These are phyloP conservation scores for Candida montana DNA, from an alignment of 805 yeast species.

Conservation along the genomic window DNA sequence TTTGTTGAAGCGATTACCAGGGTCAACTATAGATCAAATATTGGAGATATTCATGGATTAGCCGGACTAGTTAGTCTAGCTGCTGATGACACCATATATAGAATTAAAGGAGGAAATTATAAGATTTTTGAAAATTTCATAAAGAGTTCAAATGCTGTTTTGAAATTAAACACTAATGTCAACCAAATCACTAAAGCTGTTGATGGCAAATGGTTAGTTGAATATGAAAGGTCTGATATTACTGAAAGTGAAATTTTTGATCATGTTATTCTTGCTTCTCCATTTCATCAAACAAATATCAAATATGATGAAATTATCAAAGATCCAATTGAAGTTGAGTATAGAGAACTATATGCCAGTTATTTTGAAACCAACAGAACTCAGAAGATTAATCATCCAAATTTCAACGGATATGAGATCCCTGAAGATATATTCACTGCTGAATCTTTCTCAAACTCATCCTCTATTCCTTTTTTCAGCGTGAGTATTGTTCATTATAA, in stretches of 20 bases:
- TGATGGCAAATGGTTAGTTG: constrained; percentile 11
- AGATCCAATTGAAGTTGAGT: constrained; percentile 26
- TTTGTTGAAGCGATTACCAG: constrained; percentile 37
- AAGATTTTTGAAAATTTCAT: constrained; percentile 37
- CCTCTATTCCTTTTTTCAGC: constrained; percentile 28
- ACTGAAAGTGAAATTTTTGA: constrained; percentile 28
- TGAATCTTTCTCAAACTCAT: not conserved
- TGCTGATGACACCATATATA: constrained; percentile 28
- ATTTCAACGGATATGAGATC: constrained; percentile 5
- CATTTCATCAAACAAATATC: constrained; percentile 30
- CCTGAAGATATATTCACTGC: constrained; percentile 17
- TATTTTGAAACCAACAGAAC: constrained; percentile 25
- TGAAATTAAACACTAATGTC: constrained; percentile 28
- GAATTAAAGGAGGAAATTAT: constrained; percentile 41
- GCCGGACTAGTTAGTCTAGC: constrained; percentile 37
- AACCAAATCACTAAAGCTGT: constrained; percentile 11
- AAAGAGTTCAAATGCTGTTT: constrained; percentile 29
- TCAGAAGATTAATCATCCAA: constrained; percentile 17
- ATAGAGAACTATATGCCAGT: constrained; percentile 36
- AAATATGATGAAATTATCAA: constrained; percentile 8
- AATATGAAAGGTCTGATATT: constrained; percentile 1
- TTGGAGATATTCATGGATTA: constrained; percentile 38
- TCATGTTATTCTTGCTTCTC: constrained; percentile 41
- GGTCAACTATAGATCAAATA: constrained; percentile 38
- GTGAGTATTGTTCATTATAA: constrained; percentile 28